These are phyloP conservation scores for Mycosphaerella sp. DNA, from an alignment of 2,329 filamentous ascomycete species.

Conservation along the genomic window DNA sequence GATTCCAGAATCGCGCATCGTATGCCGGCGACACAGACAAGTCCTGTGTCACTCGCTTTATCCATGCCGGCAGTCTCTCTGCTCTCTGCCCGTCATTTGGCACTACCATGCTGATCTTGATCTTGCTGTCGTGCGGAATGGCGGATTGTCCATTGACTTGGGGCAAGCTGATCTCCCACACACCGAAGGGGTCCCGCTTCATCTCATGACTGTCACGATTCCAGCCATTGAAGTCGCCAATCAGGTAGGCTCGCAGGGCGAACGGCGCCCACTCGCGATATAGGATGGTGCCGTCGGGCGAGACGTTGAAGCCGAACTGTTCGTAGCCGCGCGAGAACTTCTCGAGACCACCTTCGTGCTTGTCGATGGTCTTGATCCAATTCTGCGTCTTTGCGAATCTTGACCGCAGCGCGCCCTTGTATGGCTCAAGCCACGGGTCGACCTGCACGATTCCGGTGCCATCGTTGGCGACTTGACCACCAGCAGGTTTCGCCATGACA, in stretches of 20 bases:
- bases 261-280: slow-evolving; percentile 98
- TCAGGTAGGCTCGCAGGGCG: slow-evolving; percentile 73
- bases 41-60: slow-evolving; percentile 94
- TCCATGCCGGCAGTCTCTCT: slow-evolving; percentile 91
- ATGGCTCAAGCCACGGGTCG: slow-evolving; percentile 85
- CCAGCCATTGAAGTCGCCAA: slow-evolving; percentile 97
- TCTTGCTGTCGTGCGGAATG: slow-evolving; percentile 88
- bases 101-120: slow-evolving; percentile 82
- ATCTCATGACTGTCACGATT: slow-evolving; percentile 75
- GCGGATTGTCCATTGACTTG: slow-evolving; percentile 68
- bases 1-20: slow-evolving; percentile 96
- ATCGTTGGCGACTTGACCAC: slow-evolving; percentile 55
- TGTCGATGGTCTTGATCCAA: slow-evolving; percentile 79
- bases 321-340: slow-evolving; percentile 88
- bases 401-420: slow-evolving; percentile 66
- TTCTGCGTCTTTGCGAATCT: slow-evolving; percentile 73
- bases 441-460: slow-evolving; percentile 76
- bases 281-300: slow-evolving; percentile 72
- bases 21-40: slow-evolving; percentile 83
- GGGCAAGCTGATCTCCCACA: slow-evolving; percentile 76
- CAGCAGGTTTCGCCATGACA: slow-evolving; percentile 40
- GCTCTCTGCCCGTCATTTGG: slow-evolving; percentile 68
- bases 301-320: slow-evolving; percentile 76
- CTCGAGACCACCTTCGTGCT: slow-evolving; percentile 79
- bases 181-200: slow-evolving; percentile 76